phyloP scores from a whole-genome alignment of 2,329 filamentous ascomycete genomes.

The Diaporthe ilicicola region DNA sequence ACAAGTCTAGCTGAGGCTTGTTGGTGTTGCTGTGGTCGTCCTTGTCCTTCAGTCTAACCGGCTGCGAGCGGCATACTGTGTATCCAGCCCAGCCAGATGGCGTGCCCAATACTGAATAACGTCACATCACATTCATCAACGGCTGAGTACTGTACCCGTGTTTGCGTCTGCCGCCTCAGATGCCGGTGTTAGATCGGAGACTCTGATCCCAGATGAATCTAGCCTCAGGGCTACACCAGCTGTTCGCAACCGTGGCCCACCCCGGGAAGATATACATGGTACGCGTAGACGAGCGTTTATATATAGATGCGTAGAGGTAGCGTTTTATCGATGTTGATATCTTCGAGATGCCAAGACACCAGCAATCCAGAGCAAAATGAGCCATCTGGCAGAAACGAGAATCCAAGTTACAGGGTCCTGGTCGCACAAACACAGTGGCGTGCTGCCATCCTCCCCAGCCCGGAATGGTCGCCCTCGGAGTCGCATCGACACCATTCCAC shows the following conservation, averaged over 20 bases:
- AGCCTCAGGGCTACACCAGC: constrained; percentile 18
- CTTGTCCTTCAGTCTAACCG: neutral
- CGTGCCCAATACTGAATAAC: neutral
- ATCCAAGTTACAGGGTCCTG: neutral
- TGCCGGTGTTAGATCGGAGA: constrained; percentile 21
- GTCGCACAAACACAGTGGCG: constrained; percentile 3
- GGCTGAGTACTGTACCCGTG: constrained; percentile 4
- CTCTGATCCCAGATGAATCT: constrained; percentile 3
- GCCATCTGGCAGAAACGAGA: constrained; percentile 3
- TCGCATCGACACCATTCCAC: constrained; percentile 6
- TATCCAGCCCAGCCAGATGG: neutral
- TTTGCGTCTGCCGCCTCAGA: constrained; percentile 15
- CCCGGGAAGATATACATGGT: constrained; percentile 2
- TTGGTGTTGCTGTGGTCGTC: neutral
- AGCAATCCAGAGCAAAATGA: constrained; percentile 21
- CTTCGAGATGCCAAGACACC: neutral
- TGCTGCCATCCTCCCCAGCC: neutral
- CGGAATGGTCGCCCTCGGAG: neutral
- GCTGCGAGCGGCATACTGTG: neutral
- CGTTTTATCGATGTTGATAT: neutral
- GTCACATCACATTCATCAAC: neutral
- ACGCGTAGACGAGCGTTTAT: neutral
- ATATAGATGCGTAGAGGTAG: neutral
- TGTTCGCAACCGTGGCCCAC: constrained; percentile 18
- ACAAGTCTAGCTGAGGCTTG: neutral